phyloP scores from a whole-genome alignment of 192 early-diverging fungal species.

The Coemansia sp. region DNA sequence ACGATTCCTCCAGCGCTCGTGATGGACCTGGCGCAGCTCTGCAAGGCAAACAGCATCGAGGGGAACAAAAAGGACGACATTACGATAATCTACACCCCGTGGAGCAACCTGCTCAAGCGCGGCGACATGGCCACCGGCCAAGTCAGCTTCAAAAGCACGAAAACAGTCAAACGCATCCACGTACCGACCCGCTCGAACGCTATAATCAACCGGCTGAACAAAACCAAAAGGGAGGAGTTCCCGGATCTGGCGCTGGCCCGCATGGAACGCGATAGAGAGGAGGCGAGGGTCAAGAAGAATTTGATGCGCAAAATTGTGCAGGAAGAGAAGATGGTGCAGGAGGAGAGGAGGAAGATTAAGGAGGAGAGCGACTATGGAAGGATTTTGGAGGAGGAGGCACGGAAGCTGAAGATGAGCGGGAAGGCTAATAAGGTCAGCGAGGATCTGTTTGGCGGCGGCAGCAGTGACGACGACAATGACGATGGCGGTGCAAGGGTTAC shows the following conservation, averaged over 20 bases:
- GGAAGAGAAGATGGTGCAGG: constrained; percentile 36
- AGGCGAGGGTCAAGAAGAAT: constrained; percentile 26
- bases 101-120: constrained; percentile 88
- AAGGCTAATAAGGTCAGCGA: constrained; percentile 7
- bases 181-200: constrained; percentile 75
- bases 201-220: constrained; percentile 91
- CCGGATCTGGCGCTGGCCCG: constrained; percentile 82
- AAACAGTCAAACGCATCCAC: constrained; percentile 75
- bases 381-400: constrained; percentile 50
- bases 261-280: constrained; percentile 54
- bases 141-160: constrained; percentile 85
- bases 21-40: constrained; percentile 86
- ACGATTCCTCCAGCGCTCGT: constrained; percentile 71
- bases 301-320: constrained; percentile 45
- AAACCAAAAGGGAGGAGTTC: constrained; percentile 74
- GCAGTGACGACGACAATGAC: constrained; percentile 12
- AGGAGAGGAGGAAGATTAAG: constrained; percentile 39
- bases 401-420: constrained; percentile 13
- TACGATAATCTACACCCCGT: constrained; percentile 90
- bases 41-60: constrained; percentile 97
- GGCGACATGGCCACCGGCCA: constrained; percentile 95
- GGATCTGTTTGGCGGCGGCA: constrained; percentile 29
- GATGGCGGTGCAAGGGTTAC: background rate
- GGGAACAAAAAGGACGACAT: constrained; percentile 94
- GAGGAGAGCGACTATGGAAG: constrained; percentile 40